phyloP scores from a whole-genome alignment of 1,139 yeast species.

The Williopsis jadinii region DNA sequence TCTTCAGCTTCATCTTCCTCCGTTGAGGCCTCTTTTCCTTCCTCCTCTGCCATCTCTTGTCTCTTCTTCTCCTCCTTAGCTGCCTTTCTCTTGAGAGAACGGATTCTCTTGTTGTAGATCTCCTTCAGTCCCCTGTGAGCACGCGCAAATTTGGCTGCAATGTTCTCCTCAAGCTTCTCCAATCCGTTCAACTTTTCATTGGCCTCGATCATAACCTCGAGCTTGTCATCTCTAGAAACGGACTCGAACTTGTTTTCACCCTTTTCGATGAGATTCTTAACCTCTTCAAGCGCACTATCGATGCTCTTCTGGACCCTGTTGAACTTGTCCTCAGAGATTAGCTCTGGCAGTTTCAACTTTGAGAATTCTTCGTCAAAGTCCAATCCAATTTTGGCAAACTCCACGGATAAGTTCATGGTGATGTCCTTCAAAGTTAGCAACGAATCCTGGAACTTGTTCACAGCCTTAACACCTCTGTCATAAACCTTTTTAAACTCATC shows the following conservation, averaged over 20 bases:
- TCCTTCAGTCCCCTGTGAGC: conserved; percentile 33
- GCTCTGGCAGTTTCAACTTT: conserved; percentile 25
- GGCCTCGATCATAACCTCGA: conserved; percentile 30
- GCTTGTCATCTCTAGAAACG: conserved; percentile 30
- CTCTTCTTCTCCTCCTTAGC: conserved; percentile 1
- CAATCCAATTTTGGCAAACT: conserved; percentile 36
- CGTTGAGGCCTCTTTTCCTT: background rate
- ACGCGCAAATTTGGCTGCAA: conserved; percentile 36
- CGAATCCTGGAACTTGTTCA: conserved; percentile 37
- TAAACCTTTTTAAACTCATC: conserved; percentile 34
- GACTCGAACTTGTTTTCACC: conserved; percentile 22
- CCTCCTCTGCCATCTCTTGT: conserved; percentile 3
- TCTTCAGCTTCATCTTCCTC: background rate
- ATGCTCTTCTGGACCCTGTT: conserved; percentile 31
- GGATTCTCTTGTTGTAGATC: conserved; percentile 29
- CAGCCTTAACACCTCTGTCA: conserved; percentile 33
- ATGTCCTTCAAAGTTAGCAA: conserved; percentile 40
- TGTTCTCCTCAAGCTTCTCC: conserved; percentile 27
- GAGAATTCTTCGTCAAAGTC: conserved; percentile 46
- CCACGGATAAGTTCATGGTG: conserved; percentile 33
- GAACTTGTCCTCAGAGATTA: conserved; percentile 28
- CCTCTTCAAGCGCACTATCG: conserved; percentile 32
- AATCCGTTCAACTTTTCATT: conserved; percentile 31
- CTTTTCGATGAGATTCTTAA: conserved; percentile 29
- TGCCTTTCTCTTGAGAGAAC: conserved; percentile 28